Conservation (phyloP, 2,329 filamentous ascomycete genomes). For the Stromatinia cepivora region DNA sequence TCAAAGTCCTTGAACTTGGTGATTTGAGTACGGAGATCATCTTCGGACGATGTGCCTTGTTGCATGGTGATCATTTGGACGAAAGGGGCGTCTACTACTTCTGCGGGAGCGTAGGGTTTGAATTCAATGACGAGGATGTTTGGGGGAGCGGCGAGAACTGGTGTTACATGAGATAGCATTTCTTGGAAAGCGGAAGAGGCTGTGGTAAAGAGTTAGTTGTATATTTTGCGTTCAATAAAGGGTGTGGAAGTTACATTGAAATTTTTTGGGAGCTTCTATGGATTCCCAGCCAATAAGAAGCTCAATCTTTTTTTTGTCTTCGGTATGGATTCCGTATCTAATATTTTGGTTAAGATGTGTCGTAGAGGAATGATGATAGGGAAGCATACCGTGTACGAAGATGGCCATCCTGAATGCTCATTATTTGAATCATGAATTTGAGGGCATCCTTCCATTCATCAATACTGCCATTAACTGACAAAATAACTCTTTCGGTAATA, state of each 20-base stretch:
- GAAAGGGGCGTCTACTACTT: conserved; percentile 37
- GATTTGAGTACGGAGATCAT: conserved; percentile 32
- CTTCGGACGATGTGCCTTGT: conserved; percentile 45
- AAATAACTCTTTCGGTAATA: conserved; percentile 32
- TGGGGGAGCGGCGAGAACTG: conserved; percentile 34
- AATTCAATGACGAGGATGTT: conserved; percentile 35
- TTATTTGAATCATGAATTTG: conserved; percentile 37
- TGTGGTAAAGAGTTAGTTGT: neutral
- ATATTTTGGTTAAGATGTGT: neutral
- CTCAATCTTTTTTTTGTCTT: conserved; percentile 38
- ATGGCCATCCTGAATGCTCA: conserved; percentile 37
- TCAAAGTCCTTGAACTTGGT: conserved; percentile 30
- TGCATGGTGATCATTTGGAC: conserved; percentile 48
- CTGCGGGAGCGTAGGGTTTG: conserved; percentile 37
- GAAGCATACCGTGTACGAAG: conserved; percentile 31
- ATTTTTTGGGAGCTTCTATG: conserved; percentile 31
- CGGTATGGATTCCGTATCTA: conserved; percentile 38
- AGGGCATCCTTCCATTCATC: conserved; percentile 38
- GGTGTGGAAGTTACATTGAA: conserved; percentile 23
- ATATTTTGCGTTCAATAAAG: neutral
- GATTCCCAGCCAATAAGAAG: conserved; percentile 37
- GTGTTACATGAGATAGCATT: conserved; percentile 28
- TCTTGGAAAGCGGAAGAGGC: conserved; percentile 10
- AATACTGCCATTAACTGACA: conserved; percentile 35
- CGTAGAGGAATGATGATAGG: too few species aligned